A percentile compares a stretch with the other conserved stretches of the same genome.
Evolutionary conservation across 2,329 filamentous ascomycete genomes (phyloP).

Genomic region (Colletotrichum phormii): DNA sequence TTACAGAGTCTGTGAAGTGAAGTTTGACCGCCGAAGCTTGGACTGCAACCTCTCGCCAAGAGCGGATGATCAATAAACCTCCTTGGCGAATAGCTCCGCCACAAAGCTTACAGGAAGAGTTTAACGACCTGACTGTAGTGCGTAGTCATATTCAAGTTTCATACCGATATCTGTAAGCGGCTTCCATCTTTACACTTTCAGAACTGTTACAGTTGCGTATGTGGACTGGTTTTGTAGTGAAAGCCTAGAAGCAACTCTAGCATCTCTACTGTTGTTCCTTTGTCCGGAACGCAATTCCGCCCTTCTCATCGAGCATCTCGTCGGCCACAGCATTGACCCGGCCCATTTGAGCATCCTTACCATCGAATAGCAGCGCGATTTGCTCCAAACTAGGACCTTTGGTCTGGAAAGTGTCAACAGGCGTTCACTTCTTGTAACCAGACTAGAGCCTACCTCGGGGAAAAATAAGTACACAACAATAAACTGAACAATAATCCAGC

Average conservation of each 20-base stretch:
- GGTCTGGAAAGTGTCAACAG: constrained; percentile 27
- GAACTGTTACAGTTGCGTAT: not conserved
- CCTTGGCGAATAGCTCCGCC: not conserved
- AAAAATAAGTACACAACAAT: constrained; percentile 50
- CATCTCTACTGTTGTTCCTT: not conserved
- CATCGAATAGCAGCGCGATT: constrained; percentile 38
- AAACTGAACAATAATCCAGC: constrained; percentile 46
- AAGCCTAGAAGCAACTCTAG: not conserved
- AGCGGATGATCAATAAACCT: not conserved
- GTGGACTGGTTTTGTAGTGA: not conserved
- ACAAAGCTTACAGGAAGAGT: not conserved
- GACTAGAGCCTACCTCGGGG: constrained; percentile 28
- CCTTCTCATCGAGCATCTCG: constrained; percentile 32
- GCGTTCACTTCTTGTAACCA: accelerated
- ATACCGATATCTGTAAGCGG: not conserved
- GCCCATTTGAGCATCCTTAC: constrained; percentile 24
- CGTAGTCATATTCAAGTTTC: not conserved
- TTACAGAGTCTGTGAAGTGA: not conserved
- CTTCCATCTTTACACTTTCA: not conserved
- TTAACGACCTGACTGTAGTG: not conserved
- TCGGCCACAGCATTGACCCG: constrained; percentile 21
- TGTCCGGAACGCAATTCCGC: constrained; percentile 1
- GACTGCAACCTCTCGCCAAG: no score
- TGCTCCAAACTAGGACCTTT: constrained; percentile 39
- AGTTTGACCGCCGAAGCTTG: not conserved